These are phyloP conservation scores for Plasmodium malariae DNA, from an alignment of 169 alveolate species.

Conservation along the genomic window DNA sequence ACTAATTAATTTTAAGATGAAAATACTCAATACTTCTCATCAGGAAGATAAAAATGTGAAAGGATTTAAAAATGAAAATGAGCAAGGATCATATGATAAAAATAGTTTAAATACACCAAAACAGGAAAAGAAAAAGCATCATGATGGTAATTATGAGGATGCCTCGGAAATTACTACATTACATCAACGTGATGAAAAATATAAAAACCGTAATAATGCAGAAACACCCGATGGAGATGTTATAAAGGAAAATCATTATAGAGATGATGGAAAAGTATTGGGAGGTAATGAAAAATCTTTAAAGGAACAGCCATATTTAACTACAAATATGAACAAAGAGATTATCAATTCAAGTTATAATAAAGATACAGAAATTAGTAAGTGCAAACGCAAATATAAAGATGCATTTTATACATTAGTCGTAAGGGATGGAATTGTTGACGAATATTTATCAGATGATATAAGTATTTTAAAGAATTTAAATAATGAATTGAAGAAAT, in stretches of 20 bases:
- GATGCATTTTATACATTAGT: slow-evolving; percentile 59
- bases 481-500: slow-evolving; percentile 28
- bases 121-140: neutral
- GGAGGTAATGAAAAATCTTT: neutral
- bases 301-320: neutral
- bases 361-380: neutral
- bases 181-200: neutral
- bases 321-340: neutral
- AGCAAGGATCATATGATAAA: neutral
- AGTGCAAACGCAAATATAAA: slow-evolving; percentile 14
- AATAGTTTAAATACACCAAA: neutral
- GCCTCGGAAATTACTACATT: too few relatives aligned
- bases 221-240: neutral
- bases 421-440: slow-evolving; percentile 70
- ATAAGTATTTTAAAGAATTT: slow-evolving; percentile 42
- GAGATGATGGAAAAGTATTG: neutral
- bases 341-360: neutral
- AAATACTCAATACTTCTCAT: slow-evolving; percentile 7
- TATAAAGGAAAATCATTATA: neutral
- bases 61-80: neutral
- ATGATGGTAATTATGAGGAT: neutral
- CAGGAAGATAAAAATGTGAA: slow-evolving; percentile 1
- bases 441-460: slow-evolving; percentile 58
- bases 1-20: slow-evolving; percentile 47
- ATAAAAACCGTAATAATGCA: neutral